These are phyloP conservation scores for Globisporangium alternatum DNA, from an alignment of 352 stramenopile genomes.

Conservation along the genomic window DNA sequence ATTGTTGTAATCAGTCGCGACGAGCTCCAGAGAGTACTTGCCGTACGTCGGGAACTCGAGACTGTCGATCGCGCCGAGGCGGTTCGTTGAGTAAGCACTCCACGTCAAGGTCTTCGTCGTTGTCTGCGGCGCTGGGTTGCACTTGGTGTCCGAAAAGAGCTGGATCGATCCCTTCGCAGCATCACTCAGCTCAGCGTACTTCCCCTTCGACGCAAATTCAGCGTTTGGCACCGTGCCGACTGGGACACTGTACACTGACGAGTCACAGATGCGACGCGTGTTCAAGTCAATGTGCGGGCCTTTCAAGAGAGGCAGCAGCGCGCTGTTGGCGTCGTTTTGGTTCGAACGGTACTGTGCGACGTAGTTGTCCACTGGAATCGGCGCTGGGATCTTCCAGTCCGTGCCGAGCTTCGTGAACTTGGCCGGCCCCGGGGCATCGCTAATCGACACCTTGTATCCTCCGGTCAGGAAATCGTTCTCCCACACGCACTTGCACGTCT, in stretches of 20 bases:
- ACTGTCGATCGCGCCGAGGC: slow-evolving; percentile 29
- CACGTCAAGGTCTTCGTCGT: slow-evolving; percentile 25
- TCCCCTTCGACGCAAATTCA: background rate
- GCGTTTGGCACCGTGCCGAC: background rate
- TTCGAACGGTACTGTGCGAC: slow-evolving; percentile 39
- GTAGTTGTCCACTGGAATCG: slow-evolving; percentile 55
- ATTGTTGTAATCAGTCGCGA: slow-evolving; percentile 46
- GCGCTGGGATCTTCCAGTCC: slow-evolving; percentile 30
- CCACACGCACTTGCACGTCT: slow-evolving; percentile 45
- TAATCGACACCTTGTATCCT: slow-evolving; percentile 12
- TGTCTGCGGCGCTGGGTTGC: too few species aligned
- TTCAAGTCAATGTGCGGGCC: slow-evolving; percentile 11
- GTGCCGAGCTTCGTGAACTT: slow-evolving; percentile 23
- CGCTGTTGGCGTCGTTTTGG: slow-evolving; percentile 6
- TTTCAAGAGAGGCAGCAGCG: background rate
- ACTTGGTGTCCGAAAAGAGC: background rate
- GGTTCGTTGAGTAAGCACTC: slow-evolving; percentile 43
- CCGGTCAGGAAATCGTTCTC: slow-evolving; percentile 11
- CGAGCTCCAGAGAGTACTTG: slow-evolving; percentile 49
- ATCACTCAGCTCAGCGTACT: background rate
- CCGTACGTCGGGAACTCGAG: slow-evolving; percentile 41
- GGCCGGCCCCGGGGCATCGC: slow-evolving; percentile 18
- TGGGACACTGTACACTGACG: slow-evolving; percentile 7
- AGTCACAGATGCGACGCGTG: background rate
- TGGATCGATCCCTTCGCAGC: background rate